phyloP scores from a whole-genome alignment of 2,329 filamentous ascomycete species.

The Colletotrichum lini region DNA sequence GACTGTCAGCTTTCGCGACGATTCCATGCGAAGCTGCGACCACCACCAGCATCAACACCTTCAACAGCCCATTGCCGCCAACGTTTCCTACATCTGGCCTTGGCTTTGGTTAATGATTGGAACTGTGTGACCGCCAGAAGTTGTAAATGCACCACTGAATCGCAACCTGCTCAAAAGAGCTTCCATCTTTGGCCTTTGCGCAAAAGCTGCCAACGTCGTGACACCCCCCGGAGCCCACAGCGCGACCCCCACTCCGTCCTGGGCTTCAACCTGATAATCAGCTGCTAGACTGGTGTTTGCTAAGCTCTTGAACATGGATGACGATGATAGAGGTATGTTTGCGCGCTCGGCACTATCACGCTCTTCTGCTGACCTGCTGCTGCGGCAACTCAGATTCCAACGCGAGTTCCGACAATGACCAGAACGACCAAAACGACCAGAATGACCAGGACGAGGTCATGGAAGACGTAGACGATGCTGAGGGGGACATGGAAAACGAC shows the following conservation, averaged over 20 bases:
- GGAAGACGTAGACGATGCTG: slow-evolving; percentile 62
- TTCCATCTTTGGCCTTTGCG: neutral
- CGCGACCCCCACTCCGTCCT: neutral
- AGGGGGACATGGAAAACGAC: slow-evolving; percentile 51
- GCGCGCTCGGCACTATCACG: no score
- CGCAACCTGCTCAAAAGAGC: neutral
- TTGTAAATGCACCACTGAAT: neutral
- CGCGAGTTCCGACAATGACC: slow-evolving; percentile 62
- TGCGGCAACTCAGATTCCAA: slow-evolving; percentile 50
- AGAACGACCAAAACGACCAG: slow-evolving; percentile 67
- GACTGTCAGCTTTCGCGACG: slow-evolving; percentile 40
- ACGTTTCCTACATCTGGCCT: neutral
- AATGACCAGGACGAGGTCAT: slow-evolving; percentile 70
- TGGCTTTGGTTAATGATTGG: neutral
- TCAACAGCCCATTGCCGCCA: neutral
- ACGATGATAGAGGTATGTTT: slow-evolving; percentile 49
- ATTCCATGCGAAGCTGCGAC: slow-evolving; percentile 7
- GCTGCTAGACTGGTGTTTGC: neutral
- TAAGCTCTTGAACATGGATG: slow-evolving; percentile 45
- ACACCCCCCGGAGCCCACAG: neutral
- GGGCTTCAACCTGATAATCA: neutral
- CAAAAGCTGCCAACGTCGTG: slow-evolving; percentile 10
- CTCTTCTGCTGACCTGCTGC: neutral
- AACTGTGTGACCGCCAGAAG: neutral
- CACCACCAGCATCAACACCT: neutral